These are phyloP conservation scores for Xylaria sp. DNA, from an alignment of 2,329 filamentous ascomycete species.

Conservation along the genomic window DNA sequence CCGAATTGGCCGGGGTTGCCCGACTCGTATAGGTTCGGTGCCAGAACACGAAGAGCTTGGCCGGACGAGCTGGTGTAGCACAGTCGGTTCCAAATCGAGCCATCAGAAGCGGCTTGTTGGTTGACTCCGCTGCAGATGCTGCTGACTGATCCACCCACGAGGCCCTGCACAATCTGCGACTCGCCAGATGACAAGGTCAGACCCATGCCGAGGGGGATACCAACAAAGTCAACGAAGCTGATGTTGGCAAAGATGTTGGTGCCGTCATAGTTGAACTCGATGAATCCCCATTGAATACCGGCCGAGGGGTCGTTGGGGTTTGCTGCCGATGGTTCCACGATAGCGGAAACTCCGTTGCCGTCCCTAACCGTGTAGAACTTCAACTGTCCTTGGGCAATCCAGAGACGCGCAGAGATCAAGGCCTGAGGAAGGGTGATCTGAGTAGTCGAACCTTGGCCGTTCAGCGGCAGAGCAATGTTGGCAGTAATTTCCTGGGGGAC, in stretches of 20 bases:
- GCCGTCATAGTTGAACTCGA: conserved; percentile 57
- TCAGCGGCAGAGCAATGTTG: conserved; percentile 54
- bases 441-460: conserved; percentile 51
- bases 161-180: conserved; percentile 55
- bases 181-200: conserved; percentile 53
- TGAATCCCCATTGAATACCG: conserved; percentile 61
- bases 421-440: conserved; percentile 54
- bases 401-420: conserved; percentile 55
- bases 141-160: conserved; percentile 51
- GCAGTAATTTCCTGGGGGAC: conserved; percentile 33
- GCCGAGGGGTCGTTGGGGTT: conserved; percentile 58
- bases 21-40: conserved; percentile 57
- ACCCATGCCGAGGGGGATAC: conserved; percentile 61
- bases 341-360: conserved; percentile 46
- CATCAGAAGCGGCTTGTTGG: conserved; percentile 53
- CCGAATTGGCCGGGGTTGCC: conserved; percentile 52
- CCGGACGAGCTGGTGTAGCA: conserved; percentile 55
- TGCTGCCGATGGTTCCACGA: conserved; percentile 62
- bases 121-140: conserved; percentile 56
- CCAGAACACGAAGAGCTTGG: conserved; percentile 57
- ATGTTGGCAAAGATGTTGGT: conserved; percentile 60
- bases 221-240: conserved; percentile 63
- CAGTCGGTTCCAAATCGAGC: conserved; percentile 57
- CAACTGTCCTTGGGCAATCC: conserved; percentile 55
- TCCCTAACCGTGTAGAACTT: conserved; percentile 53